Percentiles rank a stretch among this genome's conserved stretches.
Conservation (phyloP, 306 rosid species). For the Trifolium fragiferum region DNA sequence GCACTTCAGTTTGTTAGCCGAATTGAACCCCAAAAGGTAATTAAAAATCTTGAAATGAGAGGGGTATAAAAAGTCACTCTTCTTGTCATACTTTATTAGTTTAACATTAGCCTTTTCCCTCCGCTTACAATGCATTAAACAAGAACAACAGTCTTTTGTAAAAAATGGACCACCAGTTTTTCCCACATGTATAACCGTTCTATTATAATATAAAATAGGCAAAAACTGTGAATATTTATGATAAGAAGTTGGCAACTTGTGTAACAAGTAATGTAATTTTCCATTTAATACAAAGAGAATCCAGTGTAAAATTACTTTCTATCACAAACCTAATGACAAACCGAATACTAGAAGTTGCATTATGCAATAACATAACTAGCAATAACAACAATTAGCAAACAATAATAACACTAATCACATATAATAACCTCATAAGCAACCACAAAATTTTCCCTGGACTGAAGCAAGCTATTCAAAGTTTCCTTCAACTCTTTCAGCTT, state of each 20-base stretch:
- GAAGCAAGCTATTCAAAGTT: slow-evolving; percentile 60
- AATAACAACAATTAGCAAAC: background rate
- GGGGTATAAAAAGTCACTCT: background rate
- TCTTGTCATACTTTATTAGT: background rate
- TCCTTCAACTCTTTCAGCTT: slow-evolving; percentile 71
- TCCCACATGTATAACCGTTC: background rate
- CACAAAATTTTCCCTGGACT: slow-evolving; percentile 61
- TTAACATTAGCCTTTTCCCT: slow-evolving; percentile 12
- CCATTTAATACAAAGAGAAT: background rate
- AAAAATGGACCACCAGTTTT: background rate
- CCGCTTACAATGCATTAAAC: background rate
- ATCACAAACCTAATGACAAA: background rate
- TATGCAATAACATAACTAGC: background rate
- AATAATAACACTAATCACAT: slow-evolving; percentile 1
- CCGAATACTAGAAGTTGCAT: background rate
- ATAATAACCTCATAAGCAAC: slow-evolving; percentile 69
- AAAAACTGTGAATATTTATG: background rate
- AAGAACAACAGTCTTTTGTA: too few species aligned
- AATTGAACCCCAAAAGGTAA: slow-evolving; percentile 15
- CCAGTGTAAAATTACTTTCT: background rate
- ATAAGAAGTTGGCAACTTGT: background rate
- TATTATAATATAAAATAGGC: background rate
- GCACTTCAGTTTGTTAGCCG: background rate
- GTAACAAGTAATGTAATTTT: background rate
- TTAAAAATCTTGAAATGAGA: slow-evolving; percentile 2